Evolutionary conservation across 75 land plant genomes (phyloP).

Genomic region (Larix kaempferi): DNA sequence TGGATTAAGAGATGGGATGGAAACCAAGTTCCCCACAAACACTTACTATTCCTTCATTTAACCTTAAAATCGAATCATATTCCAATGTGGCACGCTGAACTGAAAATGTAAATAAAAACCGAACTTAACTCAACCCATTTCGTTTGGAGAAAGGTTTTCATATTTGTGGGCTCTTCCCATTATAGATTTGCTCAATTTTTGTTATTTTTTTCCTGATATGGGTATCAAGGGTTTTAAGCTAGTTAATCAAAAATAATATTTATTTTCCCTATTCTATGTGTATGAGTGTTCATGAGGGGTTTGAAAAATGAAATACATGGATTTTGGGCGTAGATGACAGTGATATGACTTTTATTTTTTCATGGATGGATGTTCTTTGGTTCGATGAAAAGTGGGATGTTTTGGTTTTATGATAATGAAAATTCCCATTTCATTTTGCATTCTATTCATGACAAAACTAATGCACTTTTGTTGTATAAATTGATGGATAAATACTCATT

Average conservation of each 20-base stretch:
- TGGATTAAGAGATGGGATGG: too few relatives aligned
- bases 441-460: background rate
- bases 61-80: background rate
- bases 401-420: background rate
- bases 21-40: too few relatives aligned
- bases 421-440: background rate
- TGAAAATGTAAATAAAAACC: background rate
- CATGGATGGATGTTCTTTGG: slow-evolving; percentile 7
- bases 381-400: background rate
- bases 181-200: background rate
- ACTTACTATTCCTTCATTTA: too few relatives aligned
- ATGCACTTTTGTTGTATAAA: background rate
- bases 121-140: background rate
- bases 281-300: background rate
- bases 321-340: background rate
- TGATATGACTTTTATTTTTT: background rate
- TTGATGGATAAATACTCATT: background rate
- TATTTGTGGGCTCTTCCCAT: background rate
- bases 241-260: background rate
- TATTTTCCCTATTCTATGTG: background rate
- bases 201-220: background rate
- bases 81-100: background rate
- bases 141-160: background rate
- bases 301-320: background rate
- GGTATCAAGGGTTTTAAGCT: background rate